phyloP scores from a whole-genome alignment of 768 basidiomycete genomes.

The Suillus plorans region DNA sequence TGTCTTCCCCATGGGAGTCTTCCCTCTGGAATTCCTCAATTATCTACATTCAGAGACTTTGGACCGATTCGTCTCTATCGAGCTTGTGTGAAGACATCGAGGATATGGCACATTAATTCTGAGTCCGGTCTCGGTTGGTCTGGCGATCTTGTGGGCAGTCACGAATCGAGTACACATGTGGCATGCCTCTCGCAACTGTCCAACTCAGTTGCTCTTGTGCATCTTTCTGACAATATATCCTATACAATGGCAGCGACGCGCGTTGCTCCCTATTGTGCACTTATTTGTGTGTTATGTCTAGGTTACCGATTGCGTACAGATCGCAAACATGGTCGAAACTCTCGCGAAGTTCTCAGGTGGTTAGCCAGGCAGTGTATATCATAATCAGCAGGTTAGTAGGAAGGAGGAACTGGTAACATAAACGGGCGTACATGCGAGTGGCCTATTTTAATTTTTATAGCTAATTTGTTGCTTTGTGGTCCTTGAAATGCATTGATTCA shows the following conservation, averaged over 20 bases:
- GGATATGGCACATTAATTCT: background rate
- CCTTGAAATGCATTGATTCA: background rate
- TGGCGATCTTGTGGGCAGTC: background rate
- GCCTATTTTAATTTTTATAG: background rate
- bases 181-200: background rate
- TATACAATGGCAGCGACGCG: no score
- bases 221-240: background rate
- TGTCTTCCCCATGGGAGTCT: no score
- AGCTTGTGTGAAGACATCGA: no score
- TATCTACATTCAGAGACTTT: background rate
- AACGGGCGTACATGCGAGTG: background rate
- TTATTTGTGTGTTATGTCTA: background rate
- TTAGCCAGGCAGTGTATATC: background rate
- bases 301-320: background rate
- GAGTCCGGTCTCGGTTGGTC: background rate
- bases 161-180: background rate
- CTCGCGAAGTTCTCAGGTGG: background rate
- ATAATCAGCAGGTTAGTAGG: background rate
- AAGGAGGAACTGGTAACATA: constrained; percentile 26
- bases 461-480: background rate
- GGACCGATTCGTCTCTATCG: no score
- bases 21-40: no score
- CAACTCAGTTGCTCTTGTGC: background rate
- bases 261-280: background rate
- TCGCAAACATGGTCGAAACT: background rate